Evolutionary conservation across 2,329 filamentous ascomycete genomes (phyloP).

Genomic region (Exserohilum rostratum): DNA sequence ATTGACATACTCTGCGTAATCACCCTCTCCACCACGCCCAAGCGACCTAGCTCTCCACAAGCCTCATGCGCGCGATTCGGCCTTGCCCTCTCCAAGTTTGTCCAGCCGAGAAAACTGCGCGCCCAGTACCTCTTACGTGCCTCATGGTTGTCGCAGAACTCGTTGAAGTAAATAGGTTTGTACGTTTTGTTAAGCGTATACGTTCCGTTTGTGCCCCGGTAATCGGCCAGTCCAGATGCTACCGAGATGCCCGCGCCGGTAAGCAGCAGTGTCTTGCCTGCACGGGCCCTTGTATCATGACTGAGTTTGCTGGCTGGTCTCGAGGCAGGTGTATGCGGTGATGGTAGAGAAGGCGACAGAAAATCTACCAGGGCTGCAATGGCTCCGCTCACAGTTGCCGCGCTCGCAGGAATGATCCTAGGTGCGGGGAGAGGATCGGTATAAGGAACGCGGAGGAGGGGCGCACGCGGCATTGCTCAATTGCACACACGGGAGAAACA

Average conservation of each 20-base stretch:
- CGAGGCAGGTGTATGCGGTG: conserved; percentile 5
- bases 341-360: conserved; percentile 58
- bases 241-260: conserved; percentile 93
- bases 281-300: conserved; percentile 55
- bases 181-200: conserved; percentile 92
- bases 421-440: conserved; percentile 81
- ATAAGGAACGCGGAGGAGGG: conserved; percentile 85
- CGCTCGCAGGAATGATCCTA: conserved; percentile 73
- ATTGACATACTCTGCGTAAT: conserved; percentile 75
- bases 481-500: background rate
- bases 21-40: conserved; percentile 76
- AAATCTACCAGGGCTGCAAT: conserved; percentile 79
- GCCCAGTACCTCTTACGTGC: conserved; percentile 95
- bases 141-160: conserved; percentile 83
- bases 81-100: conserved; percentile 74
- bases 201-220: conserved; percentile 85
- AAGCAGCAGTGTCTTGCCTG: conserved; percentile 66
- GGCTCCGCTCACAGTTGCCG: conserved; percentile 72
- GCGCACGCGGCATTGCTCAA: conserved; percentile 56
- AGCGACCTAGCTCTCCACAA: conserved; percentile 70
- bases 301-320: conserved; percentile 7
- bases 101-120: conserved; percentile 90
- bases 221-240: conserved; percentile 90
- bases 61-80: conserved; percentile 84
- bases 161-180: conserved; percentile 89